Evolutionary conservation across 371 early-diverging fungal genomes (phyloP).

Genomic region (Circinella minor): DNA sequence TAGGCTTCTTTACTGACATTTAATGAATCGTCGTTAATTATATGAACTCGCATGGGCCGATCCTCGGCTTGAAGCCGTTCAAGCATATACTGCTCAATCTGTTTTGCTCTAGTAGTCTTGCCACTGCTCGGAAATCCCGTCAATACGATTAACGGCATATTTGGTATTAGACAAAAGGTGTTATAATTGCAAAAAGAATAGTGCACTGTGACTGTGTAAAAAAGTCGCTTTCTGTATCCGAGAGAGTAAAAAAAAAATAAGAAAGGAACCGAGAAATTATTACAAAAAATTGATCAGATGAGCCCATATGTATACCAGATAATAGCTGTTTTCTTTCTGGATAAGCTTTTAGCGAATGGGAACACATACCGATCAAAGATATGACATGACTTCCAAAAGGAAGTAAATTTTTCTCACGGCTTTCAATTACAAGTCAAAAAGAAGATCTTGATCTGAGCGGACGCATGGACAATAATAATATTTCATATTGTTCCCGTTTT

Average conservation of each 20-base stretch:
- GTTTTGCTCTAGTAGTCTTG: slow-evolving; percentile 82
- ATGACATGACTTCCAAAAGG: not conserved
- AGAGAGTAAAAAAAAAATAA: no score
- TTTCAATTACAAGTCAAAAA: not conserved
- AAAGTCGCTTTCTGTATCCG: no score
- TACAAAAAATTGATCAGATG: no score
- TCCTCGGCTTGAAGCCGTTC: slow-evolving; percentile 52
- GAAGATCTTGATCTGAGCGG: slow-evolving; percentile 7
- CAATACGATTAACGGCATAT: slow-evolving; percentile 92
- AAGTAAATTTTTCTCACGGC: slow-evolving; percentile 1
- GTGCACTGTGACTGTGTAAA: no score
- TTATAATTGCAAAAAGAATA: no score
- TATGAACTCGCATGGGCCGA: slow-evolving; percentile 59
- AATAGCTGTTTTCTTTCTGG: not conserved
- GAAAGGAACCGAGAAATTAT: no score
- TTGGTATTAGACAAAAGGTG: not conserved
- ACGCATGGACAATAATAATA: not conserved
- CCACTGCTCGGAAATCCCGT: slow-evolving; percentile 92
- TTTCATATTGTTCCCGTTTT: no score
- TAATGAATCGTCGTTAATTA: slow-evolving; percentile 82
- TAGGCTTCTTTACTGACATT: slow-evolving; percentile 71
- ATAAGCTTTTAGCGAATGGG: not conserved
- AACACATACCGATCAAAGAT: slow-evolving; percentile 2
- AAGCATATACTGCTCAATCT: slow-evolving; percentile 71
- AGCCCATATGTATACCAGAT: no score